Conservation (phyloP, 139 green algal species). For the Coccomyxa sp. region DNA sequence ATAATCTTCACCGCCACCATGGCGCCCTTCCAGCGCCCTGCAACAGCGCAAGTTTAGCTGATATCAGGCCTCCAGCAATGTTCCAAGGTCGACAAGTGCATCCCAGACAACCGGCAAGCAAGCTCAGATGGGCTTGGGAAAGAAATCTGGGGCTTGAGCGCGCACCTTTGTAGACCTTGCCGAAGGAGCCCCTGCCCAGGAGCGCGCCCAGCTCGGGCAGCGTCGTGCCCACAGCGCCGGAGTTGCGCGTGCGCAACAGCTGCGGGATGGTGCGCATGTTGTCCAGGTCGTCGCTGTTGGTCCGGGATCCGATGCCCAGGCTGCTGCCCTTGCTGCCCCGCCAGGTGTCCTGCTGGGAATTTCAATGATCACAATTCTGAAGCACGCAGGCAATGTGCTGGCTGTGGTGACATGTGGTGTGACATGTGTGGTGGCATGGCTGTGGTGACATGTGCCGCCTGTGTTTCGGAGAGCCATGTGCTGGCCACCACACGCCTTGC, state of each 20-base stretch:
- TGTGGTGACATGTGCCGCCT: too few relatives aligned
- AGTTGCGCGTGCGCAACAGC: not conserved
- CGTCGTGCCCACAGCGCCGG: too few relatives aligned
- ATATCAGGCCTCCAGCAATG: too few relatives aligned
- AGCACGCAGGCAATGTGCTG: too few relatives aligned
- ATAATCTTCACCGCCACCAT: constrained; percentile 11
- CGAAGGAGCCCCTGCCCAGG: constrained; percentile 8
- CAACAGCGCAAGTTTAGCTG: too few relatives aligned
- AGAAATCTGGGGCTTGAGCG: not conserved
- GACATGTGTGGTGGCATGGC: too few relatives aligned
- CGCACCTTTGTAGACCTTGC: constrained; percentile 8
- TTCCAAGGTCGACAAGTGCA: too few relatives aligned
- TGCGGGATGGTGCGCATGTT: not conserved
- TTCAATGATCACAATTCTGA: too few relatives aligned
- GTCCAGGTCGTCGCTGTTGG: not conserved
- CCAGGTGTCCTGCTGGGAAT: not conserved
- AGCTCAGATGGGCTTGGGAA: not conserved
- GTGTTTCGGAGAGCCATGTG: too few relatives aligned
- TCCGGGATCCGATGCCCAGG: not conserved
- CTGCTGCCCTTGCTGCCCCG: not conserved
- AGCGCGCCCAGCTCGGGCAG: constrained; percentile 1
- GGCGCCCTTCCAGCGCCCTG: constrained; percentile 11
- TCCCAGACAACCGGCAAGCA: too few relatives aligned
- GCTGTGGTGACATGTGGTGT: too few relatives aligned
- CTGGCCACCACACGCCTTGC: too few relatives aligned